Base-by-base conservation (phyloP, 495 filamentous ascomycete species). In the Daldinia bambusicola region DNA sequence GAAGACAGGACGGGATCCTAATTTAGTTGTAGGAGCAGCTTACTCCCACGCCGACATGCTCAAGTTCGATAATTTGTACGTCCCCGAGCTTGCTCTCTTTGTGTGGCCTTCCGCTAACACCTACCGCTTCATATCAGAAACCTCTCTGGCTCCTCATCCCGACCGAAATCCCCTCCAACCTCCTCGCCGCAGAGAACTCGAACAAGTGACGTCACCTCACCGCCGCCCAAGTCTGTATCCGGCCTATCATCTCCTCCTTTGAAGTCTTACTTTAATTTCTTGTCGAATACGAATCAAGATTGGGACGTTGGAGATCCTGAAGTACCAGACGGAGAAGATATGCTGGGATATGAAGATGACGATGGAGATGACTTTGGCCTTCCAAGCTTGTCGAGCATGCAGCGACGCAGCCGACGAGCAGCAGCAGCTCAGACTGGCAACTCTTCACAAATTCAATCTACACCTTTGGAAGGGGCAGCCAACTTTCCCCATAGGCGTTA, bases 21-120 rank as follows among this genome's bases (percentile, higher is more conserved):
- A 86, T 64, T 87, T 93, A 38, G 92, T 99, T n/a, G 90, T 98
- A 48, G 95, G 95, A 61, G 95, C 95, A 59, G 90, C 94, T 51
- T 99, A 99, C 79, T 98, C 95, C 40, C 96, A 99, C 81, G 92
- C 94, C 36, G 94, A 97, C 81, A 93, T 97, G 73, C 84, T 97
- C 65, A 95, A 95, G 80, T 91, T 92, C 67, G 94, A 94, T 77
- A 86, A 87, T 26, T 68, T 93, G 90, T 93, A 83, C 48, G 67
- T 59, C 3, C 36, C 4, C 14, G 6, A 6, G 38, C 2, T 61
- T 61, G 20, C 62, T 71, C 62, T 71, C 55, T 69, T 65, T 38
- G 40, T 57, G 32, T 51, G 6, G 20, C 16, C 66, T 48, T 34
- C 73, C 55, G 41, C 43, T 76, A 48, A 63, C 37, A 63, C 37